Evolutionary conservation across 2,329 filamentous ascomycete genomes (phyloP).

Genomic region (Fusarium ramigenum): DNA sequence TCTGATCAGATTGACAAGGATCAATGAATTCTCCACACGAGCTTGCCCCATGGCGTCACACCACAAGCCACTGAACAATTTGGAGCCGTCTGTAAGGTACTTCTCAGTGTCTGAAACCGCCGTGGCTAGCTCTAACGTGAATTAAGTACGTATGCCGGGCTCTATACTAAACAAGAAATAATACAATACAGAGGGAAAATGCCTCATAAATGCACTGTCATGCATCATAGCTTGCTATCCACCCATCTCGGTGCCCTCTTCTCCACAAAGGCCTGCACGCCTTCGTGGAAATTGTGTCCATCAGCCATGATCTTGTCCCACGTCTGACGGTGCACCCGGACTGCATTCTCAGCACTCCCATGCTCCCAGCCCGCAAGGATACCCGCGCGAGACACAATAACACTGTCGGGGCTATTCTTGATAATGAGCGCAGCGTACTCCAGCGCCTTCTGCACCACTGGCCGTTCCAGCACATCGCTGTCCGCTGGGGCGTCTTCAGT

Average conservation of each 20-base stretch:
- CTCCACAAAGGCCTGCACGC: slow-evolving; percentile 76
- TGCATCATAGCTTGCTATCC: slow-evolving; percentile 61
- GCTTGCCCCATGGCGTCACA: slow-evolving; percentile 23
- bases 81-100: background rate
- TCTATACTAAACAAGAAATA: background rate
- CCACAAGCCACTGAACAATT: background rate
- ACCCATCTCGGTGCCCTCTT: slow-evolving; percentile 73
- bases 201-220: slow-evolving; percentile 7
- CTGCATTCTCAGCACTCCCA: slow-evolving; percentile 68
- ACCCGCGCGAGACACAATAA: slow-evolving; percentile 75
- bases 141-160: background rate
- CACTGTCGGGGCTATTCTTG: slow-evolving; percentile 75
- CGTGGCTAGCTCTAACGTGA: background rate
- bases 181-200: background rate
- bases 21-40: slow-evolving; percentile 5
- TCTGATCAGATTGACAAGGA: slow-evolving; percentile 35
- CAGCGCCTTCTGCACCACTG: slow-evolving; percentile 65
- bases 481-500: slow-evolving; percentile 49
- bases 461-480: slow-evolving; percentile 44
- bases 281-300: slow-evolving; percentile 76
- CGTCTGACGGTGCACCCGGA: slow-evolving; percentile 58
- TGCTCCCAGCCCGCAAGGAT: slow-evolving; percentile 74
- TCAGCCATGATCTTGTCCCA: slow-evolving; percentile 67
- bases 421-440: slow-evolving; percentile 67
- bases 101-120: background rate